A percentile compares a stretch with the other conserved stretches of the same genome.
Conservation (phyloP, 352 stramenopile species). For the Blastocystis sp. region DNA sequence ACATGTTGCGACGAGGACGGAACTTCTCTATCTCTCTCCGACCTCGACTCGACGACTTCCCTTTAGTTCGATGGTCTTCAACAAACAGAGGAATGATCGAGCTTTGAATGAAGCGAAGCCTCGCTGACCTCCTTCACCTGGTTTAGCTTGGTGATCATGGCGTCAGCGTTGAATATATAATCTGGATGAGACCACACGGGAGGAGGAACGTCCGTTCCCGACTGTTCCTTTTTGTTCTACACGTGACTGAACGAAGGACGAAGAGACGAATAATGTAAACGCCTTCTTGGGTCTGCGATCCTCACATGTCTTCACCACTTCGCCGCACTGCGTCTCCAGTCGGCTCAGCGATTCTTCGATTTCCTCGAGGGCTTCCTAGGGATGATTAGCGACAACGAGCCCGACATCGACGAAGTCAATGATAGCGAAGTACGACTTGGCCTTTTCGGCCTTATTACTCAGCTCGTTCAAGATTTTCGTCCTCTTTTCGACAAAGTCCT, state of each 20-base stretch:
- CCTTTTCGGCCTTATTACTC: slow-evolving; percentile 33
- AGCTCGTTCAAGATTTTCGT: background rate
- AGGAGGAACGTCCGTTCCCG: slow-evolving; percentile 59
- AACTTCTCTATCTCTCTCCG: slow-evolving; percentile 28
- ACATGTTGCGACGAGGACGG: background rate
- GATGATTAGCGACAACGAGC: background rate
- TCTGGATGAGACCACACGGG: slow-evolving; percentile 47
- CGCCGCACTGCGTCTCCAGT: slow-evolving; percentile 38
- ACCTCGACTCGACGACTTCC: slow-evolving; percentile 1
- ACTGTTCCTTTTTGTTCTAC: slow-evolving; percentile 66
- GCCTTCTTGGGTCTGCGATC: slow-evolving; percentile 64
- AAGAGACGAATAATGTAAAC: slow-evolving; percentile 19
- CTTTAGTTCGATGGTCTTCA: background rate
- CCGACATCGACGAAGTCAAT: slow-evolving; percentile 62
- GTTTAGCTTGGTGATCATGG: slow-evolving; percentile 64
- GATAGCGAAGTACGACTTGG: slow-evolving; percentile 29
- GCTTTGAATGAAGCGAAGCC: background rate
- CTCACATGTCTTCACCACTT: slow-evolving; percentile 40
- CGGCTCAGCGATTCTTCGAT: slow-evolving; percentile 16
- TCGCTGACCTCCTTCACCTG: slow-evolving; percentile 55
- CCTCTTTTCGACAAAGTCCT: slow-evolving; percentile 60
- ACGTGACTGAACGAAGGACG: background rate
- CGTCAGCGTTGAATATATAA: slow-evolving; percentile 68
- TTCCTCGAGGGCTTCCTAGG: slow-evolving; percentile 34
- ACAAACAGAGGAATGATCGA: slow-evolving; percentile 21